Percentiles rank a stretch among this genome's conserved stretches.
Conservation (phyloP, 306 rosid genomes). For the Corylus avellana region DNA sequence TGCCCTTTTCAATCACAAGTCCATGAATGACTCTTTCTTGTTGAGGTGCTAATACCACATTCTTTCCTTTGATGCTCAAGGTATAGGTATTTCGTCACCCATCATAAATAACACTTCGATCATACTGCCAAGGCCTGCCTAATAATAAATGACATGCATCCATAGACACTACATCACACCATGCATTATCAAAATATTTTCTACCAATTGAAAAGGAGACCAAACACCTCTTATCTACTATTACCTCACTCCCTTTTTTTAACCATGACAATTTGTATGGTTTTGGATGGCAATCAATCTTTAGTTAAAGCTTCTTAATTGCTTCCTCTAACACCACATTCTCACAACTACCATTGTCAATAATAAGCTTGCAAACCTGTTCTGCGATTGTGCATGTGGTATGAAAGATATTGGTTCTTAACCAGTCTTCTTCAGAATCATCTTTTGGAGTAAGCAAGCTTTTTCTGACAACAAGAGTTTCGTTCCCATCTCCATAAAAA, state of each 20-base stretch:
- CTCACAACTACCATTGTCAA: neutral
- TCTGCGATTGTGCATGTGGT: no score
- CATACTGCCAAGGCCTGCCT: neutral
- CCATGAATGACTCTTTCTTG: no score
- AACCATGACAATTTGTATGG: neutral
- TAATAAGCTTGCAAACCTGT: neutral
- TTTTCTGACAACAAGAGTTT: no score
- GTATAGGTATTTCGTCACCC: no score
- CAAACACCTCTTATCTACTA: neutral
- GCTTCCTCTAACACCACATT: neutral
- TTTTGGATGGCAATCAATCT: neutral
- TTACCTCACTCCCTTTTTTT: neutral
- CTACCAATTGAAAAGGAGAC: neutral
- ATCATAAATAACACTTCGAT: no score
- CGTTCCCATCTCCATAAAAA: no score
- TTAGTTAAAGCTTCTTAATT: neutral
- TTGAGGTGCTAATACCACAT: no score
- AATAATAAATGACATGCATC: neutral
- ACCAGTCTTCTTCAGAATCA: no score
- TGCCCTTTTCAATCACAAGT: no score
- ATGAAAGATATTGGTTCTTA: no score
- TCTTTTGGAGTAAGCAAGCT: no score
- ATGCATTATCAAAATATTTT: neutral
- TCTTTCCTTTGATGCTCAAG: no score
- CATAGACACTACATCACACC: neutral